phyloP scores from a whole-genome alignment of 2,329 filamentous ascomycete species.

The Rhinocladiella mackenziei region DNA sequence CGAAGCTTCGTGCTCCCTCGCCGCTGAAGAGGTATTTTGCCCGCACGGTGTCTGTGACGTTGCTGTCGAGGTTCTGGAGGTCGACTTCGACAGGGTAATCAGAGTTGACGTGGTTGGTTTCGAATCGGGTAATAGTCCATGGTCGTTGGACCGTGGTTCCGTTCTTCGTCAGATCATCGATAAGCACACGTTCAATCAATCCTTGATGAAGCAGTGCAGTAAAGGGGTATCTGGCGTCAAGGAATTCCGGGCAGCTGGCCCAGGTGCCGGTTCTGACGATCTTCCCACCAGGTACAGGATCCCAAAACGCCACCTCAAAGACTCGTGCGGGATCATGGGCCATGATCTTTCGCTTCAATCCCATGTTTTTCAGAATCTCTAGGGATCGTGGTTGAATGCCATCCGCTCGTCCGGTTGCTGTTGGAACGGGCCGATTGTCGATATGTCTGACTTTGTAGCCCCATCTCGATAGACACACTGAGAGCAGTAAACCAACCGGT shows the following conservation, averaged over 20 bases:
- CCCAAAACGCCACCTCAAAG: constrained; percentile 67
- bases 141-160: constrained; percentile 55
- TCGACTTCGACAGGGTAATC: constrained; percentile 78
- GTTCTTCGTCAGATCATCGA: constrained; percentile 58
- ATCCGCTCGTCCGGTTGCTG: constrained; percentile 79
- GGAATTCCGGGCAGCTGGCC: constrained; percentile 84
- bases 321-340: constrained; percentile 80
- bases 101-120: constrained; percentile 57
- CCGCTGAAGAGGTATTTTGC: constrained; percentile 62
- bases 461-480: constrained; percentile 83
- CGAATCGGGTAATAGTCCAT: constrained; percentile 60
- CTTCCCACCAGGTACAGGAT: constrained; percentile 52
- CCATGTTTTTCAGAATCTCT: constrained; percentile 84
- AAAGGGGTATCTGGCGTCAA: constrained; percentile 62
- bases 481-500: constrained; percentile 81
- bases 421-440: constrained; percentile 83
- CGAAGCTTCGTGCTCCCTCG: constrained; percentile 59
- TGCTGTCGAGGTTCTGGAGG: constrained; percentile 71
- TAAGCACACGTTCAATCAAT: constrained; percentile 59
- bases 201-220: constrained; percentile 61
- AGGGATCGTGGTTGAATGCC: constrained; percentile 87
- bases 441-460: constrained; percentile 95
- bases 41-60: constrained; percentile 60
- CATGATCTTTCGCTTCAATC: constrained; percentile 83
- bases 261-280: constrained; percentile 64